Percentiles rank a stretch among this genome's conserved stretches.
These are phyloP conservation scores for Abelmoschus esculentus DNA, from an alignment of 345 rosid species.

Conservation along the genomic window DNA sequence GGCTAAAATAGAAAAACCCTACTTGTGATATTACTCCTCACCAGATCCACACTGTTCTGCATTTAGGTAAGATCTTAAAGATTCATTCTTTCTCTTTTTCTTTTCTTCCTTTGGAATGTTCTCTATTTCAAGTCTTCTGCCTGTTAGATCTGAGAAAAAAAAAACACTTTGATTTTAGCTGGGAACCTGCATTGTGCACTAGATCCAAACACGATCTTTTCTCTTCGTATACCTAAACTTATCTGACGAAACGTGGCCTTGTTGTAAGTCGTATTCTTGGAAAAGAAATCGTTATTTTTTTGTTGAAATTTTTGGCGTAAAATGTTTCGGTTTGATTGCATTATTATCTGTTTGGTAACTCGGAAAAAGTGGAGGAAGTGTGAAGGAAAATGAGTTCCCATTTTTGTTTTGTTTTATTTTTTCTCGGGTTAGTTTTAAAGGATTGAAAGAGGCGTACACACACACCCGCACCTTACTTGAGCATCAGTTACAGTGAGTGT, in stretches of 20 bases:
- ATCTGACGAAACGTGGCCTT: not conserved
- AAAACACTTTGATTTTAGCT: not conserved
- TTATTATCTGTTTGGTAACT: slow-evolving; percentile 18
- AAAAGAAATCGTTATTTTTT: not conserved
- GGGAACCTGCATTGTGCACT: slow-evolving; percentile 17
- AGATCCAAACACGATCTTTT: no score
- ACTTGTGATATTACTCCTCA: not conserved
- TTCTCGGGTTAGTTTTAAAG: not conserved
- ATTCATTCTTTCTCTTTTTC: not conserved
- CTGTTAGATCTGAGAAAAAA: slow-evolving; percentile 7
- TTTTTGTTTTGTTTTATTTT: not conserved
- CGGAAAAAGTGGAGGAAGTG: not conserved
- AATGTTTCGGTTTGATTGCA: slow-evolving; percentile 11
- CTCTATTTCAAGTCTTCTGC: not conserved
- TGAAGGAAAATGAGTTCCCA: not conserved
- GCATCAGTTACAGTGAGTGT: slow-evolving; percentile 2
- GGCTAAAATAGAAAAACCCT: not conserved
- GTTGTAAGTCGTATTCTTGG: not conserved
- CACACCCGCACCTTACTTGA: slow-evolving; percentile 9
- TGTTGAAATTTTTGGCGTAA: not conserved
- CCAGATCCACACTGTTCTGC: slow-evolving; percentile 19
- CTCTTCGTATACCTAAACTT: no score
- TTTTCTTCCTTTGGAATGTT: not conserved
- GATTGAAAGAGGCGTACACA: slow-evolving; percentile 10
- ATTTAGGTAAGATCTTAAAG: slow-evolving; percentile 8